A percentile compares a stretch with the other conserved stretches of the same genome.
Evolutionary conservation across 306 rosid species (phyloP).

Genomic region (Sicyos edulis): DNA sequence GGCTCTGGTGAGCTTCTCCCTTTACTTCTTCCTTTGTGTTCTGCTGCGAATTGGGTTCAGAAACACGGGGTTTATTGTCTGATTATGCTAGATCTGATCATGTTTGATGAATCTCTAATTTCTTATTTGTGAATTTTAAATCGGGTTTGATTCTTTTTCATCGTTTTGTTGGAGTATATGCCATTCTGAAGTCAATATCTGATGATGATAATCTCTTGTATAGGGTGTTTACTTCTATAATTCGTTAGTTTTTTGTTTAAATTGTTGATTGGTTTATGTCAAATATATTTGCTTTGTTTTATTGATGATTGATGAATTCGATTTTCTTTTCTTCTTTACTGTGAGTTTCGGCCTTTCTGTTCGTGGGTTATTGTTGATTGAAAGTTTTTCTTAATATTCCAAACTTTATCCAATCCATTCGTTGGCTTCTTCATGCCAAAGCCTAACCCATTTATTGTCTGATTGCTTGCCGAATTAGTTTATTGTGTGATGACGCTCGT

Average conservation of each 20-base stretch:
- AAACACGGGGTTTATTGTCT: no score
- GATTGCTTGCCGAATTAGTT: neutral
- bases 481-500: neutral
- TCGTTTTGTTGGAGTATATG: no score
- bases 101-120: neutral
- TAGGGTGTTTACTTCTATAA: neutral
- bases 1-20: conserved; percentile 55
- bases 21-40: neutral
- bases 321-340: no score
- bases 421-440: neutral
- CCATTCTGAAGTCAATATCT: neutral
- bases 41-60: no score
- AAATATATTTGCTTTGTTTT: neutral
- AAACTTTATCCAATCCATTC: neutral
- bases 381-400: neutral
- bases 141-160: no score
- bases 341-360: neutral
- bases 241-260: neutral
- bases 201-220: neutral
- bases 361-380: neutral
- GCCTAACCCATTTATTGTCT: neutral
- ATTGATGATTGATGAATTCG: neutral
- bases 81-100: no score
- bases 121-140: neutral
- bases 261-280: neutral